Evolutionary conservation across 352 stramenopile genomes (phyloP), one percentile per base, ranked within the genome.

Genomic region (Globisporangium splendens): DNA sequence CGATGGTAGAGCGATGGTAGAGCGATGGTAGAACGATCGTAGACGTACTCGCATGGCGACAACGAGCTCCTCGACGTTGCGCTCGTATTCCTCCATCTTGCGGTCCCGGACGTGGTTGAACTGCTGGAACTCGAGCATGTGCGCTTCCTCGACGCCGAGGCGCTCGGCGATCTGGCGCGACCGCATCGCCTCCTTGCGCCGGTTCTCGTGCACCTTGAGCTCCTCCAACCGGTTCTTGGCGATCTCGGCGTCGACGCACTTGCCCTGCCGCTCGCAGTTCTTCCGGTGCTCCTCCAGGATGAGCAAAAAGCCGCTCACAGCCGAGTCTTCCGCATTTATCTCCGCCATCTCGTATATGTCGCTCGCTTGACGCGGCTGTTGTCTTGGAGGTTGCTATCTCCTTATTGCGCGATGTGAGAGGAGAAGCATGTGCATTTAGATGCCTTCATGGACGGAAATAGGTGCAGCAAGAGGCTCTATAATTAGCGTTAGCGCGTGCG

Each of bases 51-150:
- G 93, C 91, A 98, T 97, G 33, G 76, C 78, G n/a, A 93, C 73
- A 18, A 97, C 85, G 18, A 98, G 75, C 54, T 94, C 74, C 57
- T 97, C 77, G 8, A 94, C 90, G 64, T 98, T 96, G 57, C 80
- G 69, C 59, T 98, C 91, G 65, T 98, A 98, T 49, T 98, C 94
- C 47, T 91, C 76, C 83, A 98, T 98, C 69, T 97, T 98, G 57
- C 94, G 88, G 65, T 98, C 94, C 96, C 96, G 98, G 39, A 96
- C 78, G 41, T 93, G 74, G 75, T 98, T 98, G 61, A 98, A 98
- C 70, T 98, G 91, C 77, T 98, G 95, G 65, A 98, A 98, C 78
- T 99, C 95, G 47, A 98, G 86, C 93, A 98, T 98, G 70, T 98
- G 95, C n/a, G 95, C 92, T 65, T 99, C 96, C 61, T 99, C 94